A percentile compares a stretch with the other conserved stretches of the same genome.
phyloP scores from a whole-genome alignment of 768 basidiomycete species.

The Amanita molliuscula region DNA sequence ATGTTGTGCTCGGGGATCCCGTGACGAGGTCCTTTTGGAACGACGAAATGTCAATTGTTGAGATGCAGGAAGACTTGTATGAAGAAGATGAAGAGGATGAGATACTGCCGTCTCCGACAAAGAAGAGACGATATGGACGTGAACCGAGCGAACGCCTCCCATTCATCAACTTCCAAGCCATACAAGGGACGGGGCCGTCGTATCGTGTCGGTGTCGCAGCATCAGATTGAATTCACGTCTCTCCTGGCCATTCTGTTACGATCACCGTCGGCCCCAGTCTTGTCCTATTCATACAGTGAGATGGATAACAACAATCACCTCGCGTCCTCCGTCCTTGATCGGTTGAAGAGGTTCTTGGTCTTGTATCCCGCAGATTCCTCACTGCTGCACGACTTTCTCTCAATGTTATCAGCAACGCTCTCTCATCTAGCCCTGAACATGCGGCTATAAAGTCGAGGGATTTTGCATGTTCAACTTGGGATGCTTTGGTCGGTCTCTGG shows the following conservation, averaged over 20 bases:
- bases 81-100: constrained; percentile 21
- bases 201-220: constrained; percentile 29
- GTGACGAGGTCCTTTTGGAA: constrained; percentile 21
- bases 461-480: constrained; percentile 58
- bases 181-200: constrained; percentile 14
- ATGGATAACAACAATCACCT: constrained; percentile 19
- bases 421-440: constrained; percentile 73
- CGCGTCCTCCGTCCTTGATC: constrained; percentile 42
- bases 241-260: constrained; percentile 51
- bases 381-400: constrained; percentile 67
- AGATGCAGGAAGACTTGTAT: constrained; percentile 24
- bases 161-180: constrained; percentile 10
- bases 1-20: constrained; percentile 61
- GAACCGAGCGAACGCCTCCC: constrained; percentile 13
- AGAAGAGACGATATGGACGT: constrained; percentile 26
- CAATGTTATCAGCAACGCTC: constrained; percentile 57
- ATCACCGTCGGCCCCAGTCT: constrained; percentile 48
- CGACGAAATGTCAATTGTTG: constrained; percentile 20
- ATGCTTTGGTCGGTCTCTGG: constrained; percentile 62
- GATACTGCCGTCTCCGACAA: constrained; percentile 16
- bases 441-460: constrained; percentile 39
- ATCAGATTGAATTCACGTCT: constrained; percentile 65
- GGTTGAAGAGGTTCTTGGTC: constrained; percentile 45
- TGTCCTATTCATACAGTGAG: constrained; percentile 17
- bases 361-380: constrained; percentile 66